Evolutionary conservation across 2,329 filamentous ascomycete genomes (phyloP), one percentile per base, ranked within the genome.

Genomic region (Ciborinia camelliae): DNA sequence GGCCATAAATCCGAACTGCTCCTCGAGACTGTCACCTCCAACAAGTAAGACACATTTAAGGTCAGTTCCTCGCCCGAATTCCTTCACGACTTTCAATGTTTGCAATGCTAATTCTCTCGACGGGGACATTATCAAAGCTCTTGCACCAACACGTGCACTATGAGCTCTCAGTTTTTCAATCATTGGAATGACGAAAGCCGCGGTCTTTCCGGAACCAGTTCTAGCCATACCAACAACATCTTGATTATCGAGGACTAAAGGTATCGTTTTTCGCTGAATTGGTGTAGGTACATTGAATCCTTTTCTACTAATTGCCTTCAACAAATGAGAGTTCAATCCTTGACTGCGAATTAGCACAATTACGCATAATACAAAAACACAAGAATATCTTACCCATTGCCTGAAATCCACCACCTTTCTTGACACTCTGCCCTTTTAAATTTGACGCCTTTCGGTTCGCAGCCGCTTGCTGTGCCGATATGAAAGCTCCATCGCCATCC

Each of bases 171-270:
- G 81, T 70, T 89, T 90, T 80, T 99, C 92, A 67, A 99, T 92
- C 94, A 99, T 97, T 51, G 95, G 95, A 69, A 99, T 96, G 32
- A 98, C 92, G 77, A 99, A 99, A 28, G 95, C 95, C 1, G 93
- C 95, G 1, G 96, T 99, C 81, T 99, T 99, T 80, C 95, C 95
- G 26, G 93, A 98, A 75, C 95, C 95, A n/a, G 96, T 99, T 70
- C 96, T 85, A 9, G 95, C 95, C 95, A 99, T 99, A 70, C 93
- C 96, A 30, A 99, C 94, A n/a, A 98, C 91, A 82, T 99, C 95
- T 78, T 92, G 91, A 62, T 90, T 86, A 67, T 96, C 90, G 71
- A 98, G 82, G 63, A 99, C 87, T 63, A 98, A 81, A 4, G 95
- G 96, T 55, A 99, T 97, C 2, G 95, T 91, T 78, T 98, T 98